Base-by-base conservation (phyloP, 2,329 filamentous ascomycete genomes). In the Capronia americana region DNA sequence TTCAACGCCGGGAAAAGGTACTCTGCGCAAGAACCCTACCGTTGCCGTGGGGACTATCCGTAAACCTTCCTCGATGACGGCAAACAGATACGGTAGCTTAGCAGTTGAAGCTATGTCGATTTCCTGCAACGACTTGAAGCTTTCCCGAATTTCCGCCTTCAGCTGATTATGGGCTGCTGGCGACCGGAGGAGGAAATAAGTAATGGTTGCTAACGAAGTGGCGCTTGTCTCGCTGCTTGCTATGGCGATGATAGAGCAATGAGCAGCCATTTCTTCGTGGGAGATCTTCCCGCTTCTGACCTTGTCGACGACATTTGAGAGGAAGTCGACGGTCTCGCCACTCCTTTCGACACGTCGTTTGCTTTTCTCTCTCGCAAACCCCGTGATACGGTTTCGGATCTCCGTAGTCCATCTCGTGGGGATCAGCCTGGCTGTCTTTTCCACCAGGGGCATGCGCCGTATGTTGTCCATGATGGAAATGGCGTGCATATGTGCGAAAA, bases 181-280 rank as follows among this genome's bases (percentile, higher is more conserved):
- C 11, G 20, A 24, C 48, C 48, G 20, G 3, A 57, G 14, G 38
- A 57, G 55, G 34, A 34, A 57, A 24, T 38, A 57, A 7, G 55
- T 57, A 14, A 57, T 24, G n/a, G 26, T 32, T 41, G 55, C 26
- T n/a, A 57, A 14, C 12, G 34, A 32, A 4, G 55, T 57, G 6
- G 55, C 55, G 7, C 26, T 57, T 8, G 55, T 57, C 30, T 57
- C 55, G 38, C 55, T 57, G 55, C 55, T 32, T 23, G 30, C 55
- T 14, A 57, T 24, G 26, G 30, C 64, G 60, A 71, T 28, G 79
- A 82, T 0, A 85, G 87, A 65, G 78, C 84, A 1, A 85, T 89
- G 1, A 86, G 86, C 57, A 95, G 95, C 73, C 95, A 98, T 72
- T 86, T 92, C 2, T 96, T 93, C 77, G 97, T 24, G 55, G 26